These are phyloP conservation scores for Erysiphe neolycopersici DNA, from an alignment of 2,329 filamentous ascomycete genomes.

Conservation along the genomic window DNA sequence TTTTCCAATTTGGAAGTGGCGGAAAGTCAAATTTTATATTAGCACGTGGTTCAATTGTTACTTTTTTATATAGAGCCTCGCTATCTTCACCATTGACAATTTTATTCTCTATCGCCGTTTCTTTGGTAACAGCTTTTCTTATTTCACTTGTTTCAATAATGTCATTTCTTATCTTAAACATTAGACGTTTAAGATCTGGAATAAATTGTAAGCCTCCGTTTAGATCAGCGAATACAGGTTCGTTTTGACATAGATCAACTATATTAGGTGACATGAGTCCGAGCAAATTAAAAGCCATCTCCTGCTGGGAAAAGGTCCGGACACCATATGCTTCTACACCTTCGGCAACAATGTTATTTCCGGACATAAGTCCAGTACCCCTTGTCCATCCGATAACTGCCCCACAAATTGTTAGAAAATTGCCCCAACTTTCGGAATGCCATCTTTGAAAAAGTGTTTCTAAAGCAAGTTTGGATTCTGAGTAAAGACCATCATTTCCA, in stretches of 20 bases:
- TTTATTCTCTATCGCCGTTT: slow-evolving; percentile 91
- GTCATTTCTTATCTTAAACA: slow-evolving; percentile 80
- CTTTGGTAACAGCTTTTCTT: slow-evolving; percentile 77
- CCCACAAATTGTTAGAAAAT: slow-evolving; percentile 94
- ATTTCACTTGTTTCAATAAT: slow-evolving; percentile 90
- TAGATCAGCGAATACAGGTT: slow-evolving; percentile 89
- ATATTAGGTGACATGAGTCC: slow-evolving; percentile 87
- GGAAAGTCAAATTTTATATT: slow-evolving; percentile 98
- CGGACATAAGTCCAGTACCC: slow-evolving; percentile 91
- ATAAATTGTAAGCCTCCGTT: slow-evolving; percentile 97
- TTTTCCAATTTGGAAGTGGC: slow-evolving; percentile 67
- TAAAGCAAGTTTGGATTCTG: slow-evolving; percentile 87
- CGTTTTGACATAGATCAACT: slow-evolving; percentile 80
- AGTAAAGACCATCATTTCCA: slow-evolving; percentile 91
- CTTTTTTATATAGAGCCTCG: slow-evolving; percentile 83
- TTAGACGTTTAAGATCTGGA: slow-evolving; percentile 77
- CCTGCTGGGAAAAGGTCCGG: slow-evolving; percentile 93
- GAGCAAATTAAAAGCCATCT: slow-evolving; percentile 97
- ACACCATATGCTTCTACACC: slow-evolving; percentile 92
- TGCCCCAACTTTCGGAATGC: slow-evolving; percentile 92
- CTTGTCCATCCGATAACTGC: slow-evolving; percentile 98
- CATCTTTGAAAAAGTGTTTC: slow-evolving; percentile 97
- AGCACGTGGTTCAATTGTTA: slow-evolving; percentile 73
- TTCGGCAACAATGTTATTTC: slow-evolving; percentile 92
- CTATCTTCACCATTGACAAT: slow-evolving; percentile 84